These are phyloP conservation scores for Raffaelea albimanens DNA, from an alignment of 2,329 filamentous ascomycete genomes.

Conservation along the genomic window DNA sequence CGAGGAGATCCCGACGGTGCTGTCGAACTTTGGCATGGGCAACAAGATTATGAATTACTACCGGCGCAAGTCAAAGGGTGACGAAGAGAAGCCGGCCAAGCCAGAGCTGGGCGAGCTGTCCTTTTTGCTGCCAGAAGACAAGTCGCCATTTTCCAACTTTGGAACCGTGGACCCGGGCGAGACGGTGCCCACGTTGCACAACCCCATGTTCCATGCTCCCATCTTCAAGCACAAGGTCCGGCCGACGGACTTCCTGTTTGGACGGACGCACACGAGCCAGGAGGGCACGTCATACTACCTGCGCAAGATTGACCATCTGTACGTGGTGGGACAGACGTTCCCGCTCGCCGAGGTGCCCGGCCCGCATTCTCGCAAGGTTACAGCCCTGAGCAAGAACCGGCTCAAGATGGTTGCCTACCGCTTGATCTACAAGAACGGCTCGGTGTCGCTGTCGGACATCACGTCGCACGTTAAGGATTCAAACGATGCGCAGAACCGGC, in stretches of 20 bases:
- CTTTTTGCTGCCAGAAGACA: slow-evolving; percentile 83
- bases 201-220: slow-evolving; percentile 89
- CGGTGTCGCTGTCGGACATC: slow-evolving; percentile 71
- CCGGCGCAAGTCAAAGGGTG: slow-evolving; percentile 67
- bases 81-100: slow-evolving; percentile 69
- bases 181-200: slow-evolving; percentile 82
- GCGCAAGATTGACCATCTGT: slow-evolving; percentile 83
- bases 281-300: slow-evolving; percentile 74
- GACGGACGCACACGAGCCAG: slow-evolving; percentile 70
- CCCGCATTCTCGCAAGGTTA: slow-evolving; percentile 88
- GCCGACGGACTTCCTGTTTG: slow-evolving; percentile 75
- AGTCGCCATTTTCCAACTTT: slow-evolving; percentile 92
- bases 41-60: slow-evolving; percentile 96
- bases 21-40: slow-evolving; percentile 97
- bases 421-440: slow-evolving; percentile 67
- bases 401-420: slow-evolving; percentile 94
- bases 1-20: slow-evolving; percentile 80
- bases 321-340: slow-evolving; percentile 85
- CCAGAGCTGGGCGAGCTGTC: slow-evolving; percentile 80
- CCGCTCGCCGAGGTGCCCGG: slow-evolving; percentile 88
- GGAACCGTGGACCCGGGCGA: slow-evolving; percentile 88
- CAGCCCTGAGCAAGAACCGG: slow-evolving; percentile 91
- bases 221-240: slow-evolving; percentile 80
- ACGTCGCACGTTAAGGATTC: slow-evolving; percentile 89
- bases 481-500: slow-evolving; percentile 88